Evolutionary conservation across 2,329 filamentous ascomycete genomes (phyloP), one percentile per base, ranked within the genome.

Genomic region (Claviceps humidiphila): DNA sequence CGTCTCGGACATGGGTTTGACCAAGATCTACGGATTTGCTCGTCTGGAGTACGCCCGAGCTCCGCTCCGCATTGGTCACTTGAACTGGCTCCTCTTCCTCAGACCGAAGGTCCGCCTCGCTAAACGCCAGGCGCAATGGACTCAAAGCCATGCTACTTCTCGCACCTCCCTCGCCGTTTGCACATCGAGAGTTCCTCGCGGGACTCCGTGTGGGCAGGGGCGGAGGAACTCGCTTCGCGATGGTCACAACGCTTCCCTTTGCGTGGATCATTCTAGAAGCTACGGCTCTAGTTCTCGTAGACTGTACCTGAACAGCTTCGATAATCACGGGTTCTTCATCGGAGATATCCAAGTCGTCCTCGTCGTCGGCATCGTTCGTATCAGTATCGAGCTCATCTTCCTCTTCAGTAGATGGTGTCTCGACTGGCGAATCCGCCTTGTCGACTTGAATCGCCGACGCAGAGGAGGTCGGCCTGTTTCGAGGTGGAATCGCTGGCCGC

Each of bases 181-280:
- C 73, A 3, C 68, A 71, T 43, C 73, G 68, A 3, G 77, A 80
- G 22, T 68, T 63, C 73, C 87, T 58, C 66, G 82, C 82, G 1
- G 88, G 85, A 62, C 86, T 95, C 47, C 89, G 76, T 3, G 80
- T 76, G 1, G 90, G 90, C 13, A 95, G 76, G 8, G 86, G 82
- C 1, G 90, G 89, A 1, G 88, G 80, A 1, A 83, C 68, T 39
- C 89, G 79, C 69, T 91, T 94, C 13, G 87, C 82, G 54, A 96
- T 95, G 46, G 81, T 89, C 30, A 96, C 87, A 49, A 96, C 73
- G 49, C 85, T 84, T 24, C 89, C 87, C 62, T 87, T 85, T 41
- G 81, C 84, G 34, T 78, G 75, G 53, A 89, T 81, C 52, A 81
- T 76, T 51, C 85, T 80, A 1, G 85, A 81, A 2, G 78, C 76